These are phyloP conservation scores for Candida sonorensis DNA, from an alignment of 805 yeast genomes.

Conservation along the genomic window DNA sequence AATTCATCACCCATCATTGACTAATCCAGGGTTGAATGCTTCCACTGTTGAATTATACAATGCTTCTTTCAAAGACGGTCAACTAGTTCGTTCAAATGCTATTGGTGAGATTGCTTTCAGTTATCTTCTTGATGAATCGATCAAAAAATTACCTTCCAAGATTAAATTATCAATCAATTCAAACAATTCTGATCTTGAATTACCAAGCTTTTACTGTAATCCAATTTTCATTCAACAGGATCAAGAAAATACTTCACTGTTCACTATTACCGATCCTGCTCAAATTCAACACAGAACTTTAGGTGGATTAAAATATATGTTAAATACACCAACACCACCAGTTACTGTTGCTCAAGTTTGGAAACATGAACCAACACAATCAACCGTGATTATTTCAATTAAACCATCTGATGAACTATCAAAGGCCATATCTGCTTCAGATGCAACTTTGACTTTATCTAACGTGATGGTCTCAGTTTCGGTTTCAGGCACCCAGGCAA, in stretches of 20 bases:
- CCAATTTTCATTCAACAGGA: constrained; percentile 42
- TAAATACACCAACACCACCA: constrained; percentile 52
- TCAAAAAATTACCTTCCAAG: constrained; percentile 31
- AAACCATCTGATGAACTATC: constrained; percentile 44
- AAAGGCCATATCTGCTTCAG: constrained; percentile 26
- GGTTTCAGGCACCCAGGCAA: constrained; percentile 53
- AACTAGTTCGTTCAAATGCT: constrained; percentile 48
- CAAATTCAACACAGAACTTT: constrained; percentile 57
- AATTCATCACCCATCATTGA: constrained; percentile 44
- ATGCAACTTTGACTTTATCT: constrained; percentile 39
- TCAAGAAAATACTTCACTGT: constrained; percentile 23
- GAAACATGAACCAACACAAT: constrained; percentile 81
- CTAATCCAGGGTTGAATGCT: constrained; percentile 64
- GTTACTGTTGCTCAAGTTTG: constrained; percentile 73
- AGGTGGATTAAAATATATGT: constrained; percentile 75
- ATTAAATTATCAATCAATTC: constrained; percentile 30
- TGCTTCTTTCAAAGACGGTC: constrained; percentile 68
- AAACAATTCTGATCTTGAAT: constrained; percentile 27
- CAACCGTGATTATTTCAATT: constrained; percentile 75
- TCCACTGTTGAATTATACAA: constrained; percentile 82
- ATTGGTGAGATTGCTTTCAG: constrained; percentile 86
- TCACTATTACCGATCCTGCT: constrained; percentile 37
- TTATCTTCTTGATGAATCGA: constrained; percentile 36
- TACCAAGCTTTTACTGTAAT: constrained; percentile 44
- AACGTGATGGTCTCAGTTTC: constrained; percentile 58